phyloP scores from a whole-genome alignment of 805 yeast species.

The Saturnispora silvae region DNA sequence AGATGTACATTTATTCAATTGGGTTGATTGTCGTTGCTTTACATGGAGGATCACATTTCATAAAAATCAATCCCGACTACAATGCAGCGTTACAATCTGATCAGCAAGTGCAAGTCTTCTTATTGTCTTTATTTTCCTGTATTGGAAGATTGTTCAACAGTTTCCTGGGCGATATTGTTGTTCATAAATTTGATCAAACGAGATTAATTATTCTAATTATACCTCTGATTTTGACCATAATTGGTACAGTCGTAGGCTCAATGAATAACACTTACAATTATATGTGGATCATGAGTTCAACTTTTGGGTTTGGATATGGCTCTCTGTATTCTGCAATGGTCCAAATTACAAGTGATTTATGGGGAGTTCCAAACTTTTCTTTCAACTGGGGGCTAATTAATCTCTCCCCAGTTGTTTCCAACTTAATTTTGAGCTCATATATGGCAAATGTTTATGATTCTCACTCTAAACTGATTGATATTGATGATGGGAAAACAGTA shows the following conservation, averaged over 20 bases:
- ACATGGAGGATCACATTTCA: constrained; percentile 18
- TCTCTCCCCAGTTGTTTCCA: constrained; percentile 54
- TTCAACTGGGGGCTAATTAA: constrained; percentile 68
- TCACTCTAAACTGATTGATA: constrained; percentile 17
- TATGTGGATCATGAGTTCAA: constrained; percentile 42
- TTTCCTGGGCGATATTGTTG: constrained; percentile 48
- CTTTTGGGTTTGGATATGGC: constrained; percentile 65
- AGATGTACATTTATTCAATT: constrained; percentile 63
- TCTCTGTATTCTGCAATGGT: constrained; percentile 64
- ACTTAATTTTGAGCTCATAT: constrained; percentile 46
- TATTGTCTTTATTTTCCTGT: constrained; percentile 60
- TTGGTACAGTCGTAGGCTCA: constrained; percentile 42
- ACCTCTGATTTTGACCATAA: constrained; percentile 37
- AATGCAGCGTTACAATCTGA: constrained; percentile 31
- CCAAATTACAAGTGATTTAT: constrained; percentile 62
- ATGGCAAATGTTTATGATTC: constrained; percentile 59
- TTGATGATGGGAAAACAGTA: constrained; percentile 6
- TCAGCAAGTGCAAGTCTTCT: constrained; percentile 64
- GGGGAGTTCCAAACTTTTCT: constrained; percentile 58
- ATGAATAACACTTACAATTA: constrained; percentile 23
- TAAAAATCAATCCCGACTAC: constrained; percentile 6
- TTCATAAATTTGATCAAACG: constrained; percentile 30
- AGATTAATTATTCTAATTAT: constrained; percentile 39
- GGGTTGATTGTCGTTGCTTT: constrained; percentile 59
- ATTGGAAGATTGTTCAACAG: constrained; percentile 59